Evolutionary conservation across 192 early-diverging fungal genomes (phyloP), one percentile per base, ranked within the genome.

Genomic region (Gonapodya prolifera): DNA sequence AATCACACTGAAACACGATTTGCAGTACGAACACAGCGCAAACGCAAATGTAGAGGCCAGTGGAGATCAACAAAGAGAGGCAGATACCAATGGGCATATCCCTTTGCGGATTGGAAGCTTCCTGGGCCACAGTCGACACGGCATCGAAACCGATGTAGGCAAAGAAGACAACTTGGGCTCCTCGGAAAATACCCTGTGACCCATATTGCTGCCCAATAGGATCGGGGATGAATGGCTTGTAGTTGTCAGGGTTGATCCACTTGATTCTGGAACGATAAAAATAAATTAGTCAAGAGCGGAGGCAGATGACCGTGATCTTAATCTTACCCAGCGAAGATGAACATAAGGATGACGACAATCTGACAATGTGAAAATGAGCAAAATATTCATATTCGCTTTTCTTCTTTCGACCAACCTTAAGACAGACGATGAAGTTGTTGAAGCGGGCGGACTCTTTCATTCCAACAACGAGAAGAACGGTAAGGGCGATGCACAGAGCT

Each of bases 31-130:
- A 61, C 18, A 96, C 89, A 0, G 88, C 81, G 79, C 82, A 84
- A 23, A 92, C 87, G 71, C 84, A 87, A 33, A 95, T 88, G 77
- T 96, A 96, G n/a, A 94, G 83, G 18, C 83, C 83, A 0, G 93
- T 93, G 77, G 93, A 92, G 70, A 96, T 90, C 1, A 81, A 70
- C 34, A 97, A 84, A 0, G 92, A 93, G 70, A 83, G 86, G 78
- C 94, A 86, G 70, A 97, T 95, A n/a, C 93, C 95, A 76, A 95
- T 89, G 13, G 95, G 94, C 33, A 97, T 75, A 79, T 95, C 92
- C 0, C 87, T 83, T 69, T 92, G 89, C 16, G 95, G 94, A 70
- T 92, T 86, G 35, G 86, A 86, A 17, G 92, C 85, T 80, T 97
- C 95, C 79, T 93, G 91, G 2, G 95, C 91, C 2, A 91, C 91